These are phyloP conservation scores for Lecanicillium sp. DNA, from an alignment of 2,329 filamentous ascomycete genomes.

Conservation along the genomic window DNA sequence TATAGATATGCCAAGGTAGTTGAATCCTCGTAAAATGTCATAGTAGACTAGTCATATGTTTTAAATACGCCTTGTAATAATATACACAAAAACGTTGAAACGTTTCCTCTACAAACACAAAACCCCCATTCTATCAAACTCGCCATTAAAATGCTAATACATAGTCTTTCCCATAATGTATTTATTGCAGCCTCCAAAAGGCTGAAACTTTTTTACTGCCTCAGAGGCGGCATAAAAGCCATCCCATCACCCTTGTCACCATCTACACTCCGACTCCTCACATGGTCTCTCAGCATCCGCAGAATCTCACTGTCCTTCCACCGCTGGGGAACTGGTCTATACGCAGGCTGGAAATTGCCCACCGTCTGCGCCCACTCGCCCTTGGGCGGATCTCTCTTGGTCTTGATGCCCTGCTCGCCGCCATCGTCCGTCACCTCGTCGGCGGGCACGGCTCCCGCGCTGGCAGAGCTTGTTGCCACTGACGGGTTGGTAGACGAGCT, in stretches of 20 bases:
- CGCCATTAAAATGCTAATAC: no score
- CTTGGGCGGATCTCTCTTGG: slow-evolving; percentile 25
- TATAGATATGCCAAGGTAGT: no score
- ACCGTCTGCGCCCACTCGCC: slow-evolving; percentile 97
- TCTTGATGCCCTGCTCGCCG: slow-evolving; percentile 15
- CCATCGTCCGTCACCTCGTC: slow-evolving; percentile 17
- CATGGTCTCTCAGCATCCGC: slow-evolving; percentile 68
- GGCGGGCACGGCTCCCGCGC: slow-evolving; percentile 15
- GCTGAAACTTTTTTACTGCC: slow-evolving; percentile 8
- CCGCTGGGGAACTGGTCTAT: slow-evolving; percentile 76
- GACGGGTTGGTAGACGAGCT: slow-evolving; percentile 33
- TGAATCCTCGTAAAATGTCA: no score
- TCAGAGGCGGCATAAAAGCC: slow-evolving; percentile 49
- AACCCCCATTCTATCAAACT: no score
- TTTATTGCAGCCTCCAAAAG: no score
- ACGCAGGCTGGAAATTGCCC: slow-evolving; percentile 88
- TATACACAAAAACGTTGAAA: no score
- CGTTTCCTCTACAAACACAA: no score
- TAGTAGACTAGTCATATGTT: no score
- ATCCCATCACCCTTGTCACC: slow-evolving; percentile 36
- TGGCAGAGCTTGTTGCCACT: slow-evolving; percentile 16
- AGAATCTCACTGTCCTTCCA: slow-evolving; percentile 83
- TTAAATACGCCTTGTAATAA: no score
- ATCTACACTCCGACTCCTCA: slow-evolving; percentile 48
- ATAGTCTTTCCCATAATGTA: no score